Evolutionary conservation across 176 grass and related monocot species (phyloP).

Genomic region (Paspalum vaginatum): DNA sequence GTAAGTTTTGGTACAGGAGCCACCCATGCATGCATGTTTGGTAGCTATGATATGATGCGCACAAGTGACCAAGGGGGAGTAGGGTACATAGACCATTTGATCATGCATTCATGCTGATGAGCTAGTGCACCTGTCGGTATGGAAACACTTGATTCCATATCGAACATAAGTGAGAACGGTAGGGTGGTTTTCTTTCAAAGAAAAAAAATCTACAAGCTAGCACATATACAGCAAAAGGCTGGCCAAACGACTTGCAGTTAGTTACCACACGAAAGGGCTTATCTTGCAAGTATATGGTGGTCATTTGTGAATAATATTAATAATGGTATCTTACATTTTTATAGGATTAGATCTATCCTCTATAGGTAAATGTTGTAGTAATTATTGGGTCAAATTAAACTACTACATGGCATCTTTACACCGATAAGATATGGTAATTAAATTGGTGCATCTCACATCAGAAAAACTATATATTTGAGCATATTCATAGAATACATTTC

Average conservation of each 20-base stretch:
- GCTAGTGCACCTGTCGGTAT: slow-evolving; percentile 41
- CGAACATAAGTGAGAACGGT: slow-evolving; percentile 33
- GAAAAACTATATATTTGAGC: background rate
- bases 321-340: too few relatives aligned
- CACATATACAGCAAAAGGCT: background rate
- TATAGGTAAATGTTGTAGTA: background rate
- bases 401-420: background rate
- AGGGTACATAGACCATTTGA: slow-evolving; percentile 45
- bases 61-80: slow-evolving; percentile 27
- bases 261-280: background rate
- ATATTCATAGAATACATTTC: background rate
- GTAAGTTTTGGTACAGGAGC: slow-evolving; percentile 5
- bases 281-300: background rate
- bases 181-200: background rate
- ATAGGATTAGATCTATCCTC: background rate
- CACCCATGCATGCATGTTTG: slow-evolving; percentile 28
- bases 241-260: background rate
- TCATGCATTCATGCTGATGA: slow-evolving; percentile 45
- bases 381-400: background rate
- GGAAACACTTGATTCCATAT: slow-evolving; percentile 35
- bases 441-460: background rate
- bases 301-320: background rate
- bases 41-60: slow-evolving; percentile 33
- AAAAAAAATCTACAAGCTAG: background rate
- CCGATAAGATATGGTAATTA: background rate